phyloP scores from a whole-genome alignment of 805 yeast genomes.

The Kazachstania taianensis region DNA sequence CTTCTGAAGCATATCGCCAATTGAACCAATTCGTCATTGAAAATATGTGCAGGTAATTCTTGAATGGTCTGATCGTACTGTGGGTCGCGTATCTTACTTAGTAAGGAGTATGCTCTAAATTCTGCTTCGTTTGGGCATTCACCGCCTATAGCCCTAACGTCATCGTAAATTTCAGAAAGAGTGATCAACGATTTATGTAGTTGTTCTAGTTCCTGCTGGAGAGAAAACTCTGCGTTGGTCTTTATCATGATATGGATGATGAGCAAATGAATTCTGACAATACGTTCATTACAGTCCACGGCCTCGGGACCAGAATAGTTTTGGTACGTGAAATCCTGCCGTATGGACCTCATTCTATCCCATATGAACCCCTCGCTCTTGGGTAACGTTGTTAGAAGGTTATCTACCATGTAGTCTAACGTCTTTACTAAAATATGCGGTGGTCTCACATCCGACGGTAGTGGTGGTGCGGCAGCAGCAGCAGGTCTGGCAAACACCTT shows the following conservation, averaged over 20 bases:
- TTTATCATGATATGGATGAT: constrained; percentile 82
- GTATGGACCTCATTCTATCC: constrained; percentile 93
- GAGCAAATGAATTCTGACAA: constrained; percentile 78
- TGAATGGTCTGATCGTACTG: constrained; percentile 74
- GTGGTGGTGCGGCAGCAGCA: constrained; percentile 95
- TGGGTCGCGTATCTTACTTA: constrained; percentile 74
- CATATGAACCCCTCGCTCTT: constrained; percentile 84
- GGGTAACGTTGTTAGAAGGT: constrained; percentile 58
- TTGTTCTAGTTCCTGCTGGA: constrained; percentile 93
- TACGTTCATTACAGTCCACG: constrained; percentile 81
- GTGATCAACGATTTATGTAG: constrained; percentile 86
- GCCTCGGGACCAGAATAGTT: constrained; percentile 92
- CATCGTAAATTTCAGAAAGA: constrained; percentile 75
- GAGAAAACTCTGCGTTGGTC: constrained; percentile 60
- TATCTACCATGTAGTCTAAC: constrained; percentile 58
- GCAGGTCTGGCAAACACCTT: constrained; percentile 95
- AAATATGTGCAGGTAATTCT: constrained; percentile 47
- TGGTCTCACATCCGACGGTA: constrained; percentile 96
- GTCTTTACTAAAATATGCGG: constrained; percentile 64
- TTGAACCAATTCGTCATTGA: constrained; percentile 49
- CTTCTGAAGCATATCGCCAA: constrained; percentile 63
- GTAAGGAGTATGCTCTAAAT: constrained; percentile 75
- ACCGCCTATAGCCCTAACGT: constrained; percentile 61
- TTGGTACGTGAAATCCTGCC: constrained; percentile 95
- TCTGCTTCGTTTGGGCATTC: constrained; percentile 80